Percentiles rank a stretch among this genome's conserved stretches.
phyloP scores from a whole-genome alignment of 2,329 filamentous ascomycete genomes.

The Diplocarpon rosae region DNA sequence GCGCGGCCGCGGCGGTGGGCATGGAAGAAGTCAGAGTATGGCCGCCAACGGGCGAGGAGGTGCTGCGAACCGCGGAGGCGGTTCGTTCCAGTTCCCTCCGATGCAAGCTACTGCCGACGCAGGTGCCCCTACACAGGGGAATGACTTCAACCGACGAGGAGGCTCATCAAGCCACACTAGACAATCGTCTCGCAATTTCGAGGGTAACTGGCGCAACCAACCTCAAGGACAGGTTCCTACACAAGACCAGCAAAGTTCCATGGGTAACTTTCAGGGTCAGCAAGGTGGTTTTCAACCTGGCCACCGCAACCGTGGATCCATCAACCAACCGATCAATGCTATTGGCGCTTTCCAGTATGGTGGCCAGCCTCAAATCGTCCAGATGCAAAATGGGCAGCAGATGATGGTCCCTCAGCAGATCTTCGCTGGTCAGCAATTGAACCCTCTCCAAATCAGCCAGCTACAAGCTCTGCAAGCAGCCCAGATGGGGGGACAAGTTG shows the following conservation, averaged over 20 bases:
- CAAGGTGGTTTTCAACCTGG: conserved; percentile 78
- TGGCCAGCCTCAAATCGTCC: conserved; percentile 76
- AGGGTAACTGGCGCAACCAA: conserved; percentile 94
- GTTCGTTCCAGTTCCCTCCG: conserved; percentile 60
- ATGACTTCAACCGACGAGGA: conserved; percentile 65
- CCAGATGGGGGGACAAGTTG: conserved; percentile 67
- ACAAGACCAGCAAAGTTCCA: conserved; percentile 40
- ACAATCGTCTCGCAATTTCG: conserved; percentile 84
- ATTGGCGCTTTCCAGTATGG: conserved; percentile 85
- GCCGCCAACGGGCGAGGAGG: conserved; percentile 61
- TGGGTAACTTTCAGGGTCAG: conserved; percentile 60
- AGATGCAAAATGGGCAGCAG: conserved; percentile 71
- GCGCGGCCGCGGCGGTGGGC: conserved; percentile 45
- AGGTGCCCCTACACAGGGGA: conserved; percentile 33
- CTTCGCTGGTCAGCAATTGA: conserved; percentile 76
- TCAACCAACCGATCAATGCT: conserved; percentile 75
- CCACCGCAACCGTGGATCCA: conserved; percentile 74
- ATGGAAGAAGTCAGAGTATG: conserved; percentile 85
- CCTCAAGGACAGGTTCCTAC: conserved; percentile 37
- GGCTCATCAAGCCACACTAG: conserved; percentile 62
- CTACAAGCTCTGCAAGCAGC: conserved; percentile 86
- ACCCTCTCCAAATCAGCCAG: conserved; percentile 78
- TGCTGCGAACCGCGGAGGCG: conserved; percentile 48
- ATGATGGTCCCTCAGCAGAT: conserved; percentile 76
- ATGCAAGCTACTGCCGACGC: conserved; percentile 40